Conservation (phyloP, 805 yeast species). For the Blastobotrys terrestris region DNA sequence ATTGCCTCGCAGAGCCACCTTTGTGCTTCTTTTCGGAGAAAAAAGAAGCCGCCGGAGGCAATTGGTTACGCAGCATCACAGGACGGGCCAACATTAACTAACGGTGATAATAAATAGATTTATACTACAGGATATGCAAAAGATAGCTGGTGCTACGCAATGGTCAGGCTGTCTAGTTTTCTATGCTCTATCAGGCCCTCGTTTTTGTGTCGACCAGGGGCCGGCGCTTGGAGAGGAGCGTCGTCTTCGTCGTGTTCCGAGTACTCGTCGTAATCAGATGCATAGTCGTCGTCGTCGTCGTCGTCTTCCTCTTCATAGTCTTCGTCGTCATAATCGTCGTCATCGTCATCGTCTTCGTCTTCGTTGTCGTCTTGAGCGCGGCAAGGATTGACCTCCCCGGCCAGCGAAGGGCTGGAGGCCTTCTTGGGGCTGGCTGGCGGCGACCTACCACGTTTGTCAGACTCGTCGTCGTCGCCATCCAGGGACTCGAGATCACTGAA, state of each 20-base stretch:
- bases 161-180: not conserved
- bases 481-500: conserved; percentile 27
- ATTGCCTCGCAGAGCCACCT: not conserved
- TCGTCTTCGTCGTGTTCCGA: conserved; percentile 18
- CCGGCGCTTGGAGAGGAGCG: not conserved
- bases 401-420: not conserved
- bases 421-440: conserved; percentile 1
- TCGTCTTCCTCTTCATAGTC: conserved; percentile 29
- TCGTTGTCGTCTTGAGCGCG: conserved; percentile 12
- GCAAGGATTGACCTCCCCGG: not conserved
- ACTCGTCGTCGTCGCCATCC: conserved; percentile 12
- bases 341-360: conserved; percentile 28
- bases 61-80: too few relatives aligned
- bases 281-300: conserved; percentile 29
- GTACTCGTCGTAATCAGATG: conserved; percentile 18
- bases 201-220: not conserved
- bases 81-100: not conserved
- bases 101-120: not conserved
- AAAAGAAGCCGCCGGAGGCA: not conserved
- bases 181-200: not conserved
- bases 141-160: not conserved
- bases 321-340: conserved; percentile 28
- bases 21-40: not conserved
- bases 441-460: conserved; percentile 6
- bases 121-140: not conserved